Percentiles rank a stretch among this genome's conserved stretches.
These are phyloP conservation scores for Pyracantha coccinea DNA, from an alignment of 331 rosid genomes.

Conservation along the genomic window DNA sequence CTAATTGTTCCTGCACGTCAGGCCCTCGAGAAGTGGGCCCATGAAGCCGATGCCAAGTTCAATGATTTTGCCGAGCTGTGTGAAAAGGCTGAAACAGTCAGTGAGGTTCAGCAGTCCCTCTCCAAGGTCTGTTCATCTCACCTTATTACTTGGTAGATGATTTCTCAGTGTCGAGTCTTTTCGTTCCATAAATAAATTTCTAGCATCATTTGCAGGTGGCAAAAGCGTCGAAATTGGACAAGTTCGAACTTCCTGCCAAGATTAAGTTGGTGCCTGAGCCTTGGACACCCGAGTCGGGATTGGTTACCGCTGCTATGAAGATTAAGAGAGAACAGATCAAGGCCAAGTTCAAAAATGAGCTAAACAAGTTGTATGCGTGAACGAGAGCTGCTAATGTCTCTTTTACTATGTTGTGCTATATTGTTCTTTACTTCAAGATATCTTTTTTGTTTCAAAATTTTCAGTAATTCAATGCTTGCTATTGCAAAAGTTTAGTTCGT, in stretches of 20 bases:
- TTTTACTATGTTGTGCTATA: background rate
- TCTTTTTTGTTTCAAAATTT: background rate
- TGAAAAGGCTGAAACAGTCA: slow-evolving; percentile 49
- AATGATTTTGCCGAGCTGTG: slow-evolving; percentile 65
- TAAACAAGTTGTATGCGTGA: slow-evolving; percentile 60
- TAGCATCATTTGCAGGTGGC: slow-evolving; percentile 42
- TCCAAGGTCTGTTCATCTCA: slow-evolving; percentile 47
- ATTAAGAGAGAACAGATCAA: slow-evolving; percentile 79
- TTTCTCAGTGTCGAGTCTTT: background rate
- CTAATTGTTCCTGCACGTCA: slow-evolving; percentile 48
- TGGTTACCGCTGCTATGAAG: slow-evolving; percentile 92
- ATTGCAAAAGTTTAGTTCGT: background rate
- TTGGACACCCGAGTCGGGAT: slow-evolving; percentile 93
- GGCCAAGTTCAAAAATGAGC: slow-evolving; percentile 67
- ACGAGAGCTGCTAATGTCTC: background rate
- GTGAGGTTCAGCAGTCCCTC: slow-evolving; percentile 72
- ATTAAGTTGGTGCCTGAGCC: slow-evolving; percentile 58
- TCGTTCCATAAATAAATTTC: background rate
- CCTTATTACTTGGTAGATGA: slow-evolving; percentile 1
- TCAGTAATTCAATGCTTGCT: background rate
- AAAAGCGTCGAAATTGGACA: slow-evolving; percentile 59
- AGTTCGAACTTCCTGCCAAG: slow-evolving; percentile 72
- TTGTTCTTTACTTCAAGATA: background rate
- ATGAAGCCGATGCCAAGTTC: slow-evolving; percentile 44
- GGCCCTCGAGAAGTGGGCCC: slow-evolving; percentile 76